These are phyloP conservation scores for Syzygium syzygioides DNA, from an alignment of 441 rosid species.

Conservation along the genomic window DNA sequence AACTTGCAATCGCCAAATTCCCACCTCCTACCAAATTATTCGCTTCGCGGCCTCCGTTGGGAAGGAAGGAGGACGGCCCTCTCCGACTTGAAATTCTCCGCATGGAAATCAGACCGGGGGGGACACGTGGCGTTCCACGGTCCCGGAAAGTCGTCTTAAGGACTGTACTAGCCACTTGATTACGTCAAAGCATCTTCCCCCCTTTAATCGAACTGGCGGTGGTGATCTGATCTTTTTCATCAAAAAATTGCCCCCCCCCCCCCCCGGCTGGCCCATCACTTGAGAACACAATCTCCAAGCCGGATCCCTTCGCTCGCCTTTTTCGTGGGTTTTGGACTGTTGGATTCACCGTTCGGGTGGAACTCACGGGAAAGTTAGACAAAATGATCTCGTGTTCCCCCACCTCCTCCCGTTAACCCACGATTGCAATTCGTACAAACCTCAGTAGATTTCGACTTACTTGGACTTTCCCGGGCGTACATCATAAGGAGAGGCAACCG, in stretches of 20 bases:
- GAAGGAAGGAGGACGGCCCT: no score
- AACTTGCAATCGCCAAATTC: neutral
- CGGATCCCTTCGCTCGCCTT: neutral
- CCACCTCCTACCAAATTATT: no score
- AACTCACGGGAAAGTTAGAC: neutral
- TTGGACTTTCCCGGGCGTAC: no score
- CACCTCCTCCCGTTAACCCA: neutral
- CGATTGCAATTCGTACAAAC: neutral
- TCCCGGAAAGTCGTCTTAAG: neutral
- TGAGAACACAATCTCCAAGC: neutral
- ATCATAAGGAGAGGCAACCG: no score
- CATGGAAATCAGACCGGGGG: neutral
- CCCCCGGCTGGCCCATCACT: neutral
- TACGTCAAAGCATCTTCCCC: neutral
- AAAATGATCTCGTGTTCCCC: neutral
- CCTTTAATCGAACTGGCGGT: neutral
- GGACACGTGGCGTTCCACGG: neutral
- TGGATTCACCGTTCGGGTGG: neutral
- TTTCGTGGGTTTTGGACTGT: neutral
- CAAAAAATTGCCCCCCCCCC: neutral
- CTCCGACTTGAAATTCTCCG: neutral
- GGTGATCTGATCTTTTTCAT: accelerated
- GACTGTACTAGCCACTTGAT: neutral
- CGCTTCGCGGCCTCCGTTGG: no score
- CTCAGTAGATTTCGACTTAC: neutral